Conservation (phyloP, 208 protist genomes). For the Leishmania turanica region DNA sequence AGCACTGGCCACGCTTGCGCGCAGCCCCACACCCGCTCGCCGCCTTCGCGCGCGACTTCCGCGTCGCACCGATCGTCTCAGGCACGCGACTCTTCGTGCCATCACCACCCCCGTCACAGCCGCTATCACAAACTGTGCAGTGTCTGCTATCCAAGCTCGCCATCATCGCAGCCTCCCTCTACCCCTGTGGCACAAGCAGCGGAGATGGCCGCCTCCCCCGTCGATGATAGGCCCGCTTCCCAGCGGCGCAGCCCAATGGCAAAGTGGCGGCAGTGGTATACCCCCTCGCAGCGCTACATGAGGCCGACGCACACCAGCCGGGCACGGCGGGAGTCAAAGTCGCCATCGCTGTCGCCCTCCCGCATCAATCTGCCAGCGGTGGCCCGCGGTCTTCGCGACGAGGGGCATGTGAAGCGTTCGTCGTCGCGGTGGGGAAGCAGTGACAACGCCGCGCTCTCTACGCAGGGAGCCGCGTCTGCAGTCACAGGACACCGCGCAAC, state of each 20-base stretch:
- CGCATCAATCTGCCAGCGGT: background rate
- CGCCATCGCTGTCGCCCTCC: background rate
- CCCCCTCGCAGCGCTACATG: slow-evolving; percentile 27
- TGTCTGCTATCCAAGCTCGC: background rate
- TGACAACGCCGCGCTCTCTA: background rate
- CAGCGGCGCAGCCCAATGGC: background rate
- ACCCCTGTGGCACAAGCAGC: background rate
- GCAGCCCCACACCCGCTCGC: background rate
- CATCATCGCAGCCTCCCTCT: background rate
- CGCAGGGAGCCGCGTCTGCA: background rate
- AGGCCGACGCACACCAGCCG: slow-evolving; percentile 33
- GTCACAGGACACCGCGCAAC: background rate
- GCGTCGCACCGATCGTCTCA: background rate
- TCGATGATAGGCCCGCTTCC: background rate
- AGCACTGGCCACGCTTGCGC: background rate
- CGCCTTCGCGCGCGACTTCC: background rate
- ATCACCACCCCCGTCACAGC: background rate
- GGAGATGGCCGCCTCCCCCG: background rate
- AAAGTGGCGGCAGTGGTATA: slow-evolving; percentile 1
- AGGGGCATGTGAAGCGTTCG: background rate
- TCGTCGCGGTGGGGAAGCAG: background rate
- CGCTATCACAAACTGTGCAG: background rate
- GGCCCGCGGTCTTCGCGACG: too few relatives aligned
- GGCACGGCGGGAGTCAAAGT: slow-evolving; percentile 14
- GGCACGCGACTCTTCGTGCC: background rate